Conservation (phyloP, 768 basidiomycete genomes). For the Lentinula boryana region DNA sequence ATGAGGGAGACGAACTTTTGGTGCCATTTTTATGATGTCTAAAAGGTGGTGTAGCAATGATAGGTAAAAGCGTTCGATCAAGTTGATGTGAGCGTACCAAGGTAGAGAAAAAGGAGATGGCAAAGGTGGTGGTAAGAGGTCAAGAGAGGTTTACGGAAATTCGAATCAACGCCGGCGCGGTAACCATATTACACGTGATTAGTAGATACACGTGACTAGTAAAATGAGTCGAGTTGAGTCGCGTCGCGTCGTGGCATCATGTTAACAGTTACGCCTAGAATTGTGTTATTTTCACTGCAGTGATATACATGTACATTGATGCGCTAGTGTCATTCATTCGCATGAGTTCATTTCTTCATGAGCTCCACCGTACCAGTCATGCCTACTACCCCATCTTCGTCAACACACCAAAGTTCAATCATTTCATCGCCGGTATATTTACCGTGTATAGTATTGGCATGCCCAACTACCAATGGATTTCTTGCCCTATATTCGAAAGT, state of each 20-base stretch:
- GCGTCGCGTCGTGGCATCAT: background rate
- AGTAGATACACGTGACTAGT: background rate
- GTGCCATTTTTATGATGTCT: constrained; percentile 2
- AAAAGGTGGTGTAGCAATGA: background rate
- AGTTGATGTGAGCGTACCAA: background rate
- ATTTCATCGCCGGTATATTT: constrained; percentile 21
- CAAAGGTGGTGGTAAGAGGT: constrained; percentile 13
- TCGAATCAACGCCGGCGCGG: background rate
- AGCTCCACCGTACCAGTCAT: constrained; percentile 49
- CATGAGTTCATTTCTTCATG: no score
- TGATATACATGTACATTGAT: background rate
- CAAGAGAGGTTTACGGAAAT: constrained; percentile 1
- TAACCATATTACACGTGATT: background rate
- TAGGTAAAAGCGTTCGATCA: background rate
- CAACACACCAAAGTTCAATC: constrained; percentile 34
- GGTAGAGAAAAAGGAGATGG: constrained; percentile 5
- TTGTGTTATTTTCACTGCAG: no score
- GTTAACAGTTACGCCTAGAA: no score
- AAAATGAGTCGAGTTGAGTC: background rate
- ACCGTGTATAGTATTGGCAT: constrained; percentile 30
- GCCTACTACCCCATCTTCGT: constrained; percentile 21
- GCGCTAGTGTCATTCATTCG: background rate
- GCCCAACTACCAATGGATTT: constrained; percentile 43
- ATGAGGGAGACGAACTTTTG: constrained; percentile 9
- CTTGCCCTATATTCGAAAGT: constrained; percentile 57